Evolutionary conservation across 306 rosid species (phyloP).

Genomic region (Trifolium dubium): DNA sequence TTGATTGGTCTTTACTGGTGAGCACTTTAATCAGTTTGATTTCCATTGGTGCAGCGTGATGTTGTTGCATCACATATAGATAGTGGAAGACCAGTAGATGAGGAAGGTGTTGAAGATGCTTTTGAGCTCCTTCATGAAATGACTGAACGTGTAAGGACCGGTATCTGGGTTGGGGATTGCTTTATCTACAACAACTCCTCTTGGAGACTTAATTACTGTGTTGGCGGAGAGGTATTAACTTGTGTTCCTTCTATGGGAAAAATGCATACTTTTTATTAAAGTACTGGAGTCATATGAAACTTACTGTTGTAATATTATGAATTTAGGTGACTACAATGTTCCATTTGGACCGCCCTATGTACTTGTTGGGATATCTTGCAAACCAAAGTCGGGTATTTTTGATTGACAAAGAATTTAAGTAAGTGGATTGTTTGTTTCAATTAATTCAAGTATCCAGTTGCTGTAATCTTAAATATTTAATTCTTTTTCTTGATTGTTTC

Average conservation of each 20-base stretch:
- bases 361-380: constrained; percentile 98
- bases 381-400: constrained; percentile 93
- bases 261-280: constrained; percentile 19
- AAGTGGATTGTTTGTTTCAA: constrained; percentile 46
- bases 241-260: constrained; percentile 15
- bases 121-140: constrained; percentile 97
- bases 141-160: constrained; percentile 96
- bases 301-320: constrained; percentile 43
- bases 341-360: constrained; percentile 99
- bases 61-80: constrained; percentile 82
- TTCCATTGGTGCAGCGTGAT: constrained; percentile 76
- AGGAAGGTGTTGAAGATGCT: constrained; percentile 97
- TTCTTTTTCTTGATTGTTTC: constrained; percentile 41
- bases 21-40: constrained; percentile 33
- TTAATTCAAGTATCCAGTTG: constrained; percentile 32
- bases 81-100: constrained; percentile 92
- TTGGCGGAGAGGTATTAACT: constrained; percentile 95
- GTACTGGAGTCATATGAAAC: constrained; percentile 28
- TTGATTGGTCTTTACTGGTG: constrained; percentile 30
- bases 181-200: constrained; percentile 97
- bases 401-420: constrained; percentile 99
- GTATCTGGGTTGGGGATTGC: constrained; percentile 99
- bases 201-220: constrained; percentile 97
- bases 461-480: constrained; percentile 12
- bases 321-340: constrained; percentile 96